phyloP scores from a whole-genome alignment of 1,284 basidiomycete species.

The Ganoderma leucocontextum region DNA sequence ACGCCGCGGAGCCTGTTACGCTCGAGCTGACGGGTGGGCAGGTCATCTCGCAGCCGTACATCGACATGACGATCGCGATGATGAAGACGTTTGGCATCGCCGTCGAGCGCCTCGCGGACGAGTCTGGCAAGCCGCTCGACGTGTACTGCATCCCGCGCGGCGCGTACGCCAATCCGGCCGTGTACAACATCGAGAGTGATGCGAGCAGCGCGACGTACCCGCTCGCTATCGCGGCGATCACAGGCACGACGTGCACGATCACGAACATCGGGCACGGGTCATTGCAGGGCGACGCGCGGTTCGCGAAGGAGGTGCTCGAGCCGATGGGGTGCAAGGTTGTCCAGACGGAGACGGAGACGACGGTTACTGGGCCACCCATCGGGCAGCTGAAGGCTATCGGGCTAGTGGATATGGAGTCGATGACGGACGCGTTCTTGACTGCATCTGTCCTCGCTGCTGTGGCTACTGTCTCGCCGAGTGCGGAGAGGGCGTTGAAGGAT shows the following conservation, averaged over 20 bases:
- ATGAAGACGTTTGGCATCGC: conserved; percentile 94
- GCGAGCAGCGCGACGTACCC: conserved; percentile 98
- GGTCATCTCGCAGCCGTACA: conserved; percentile 99
- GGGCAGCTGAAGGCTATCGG: conserved; percentile 87
- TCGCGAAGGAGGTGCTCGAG: conserved; percentile 92
- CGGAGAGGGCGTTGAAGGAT: conserved; percentile 44
- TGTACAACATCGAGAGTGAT: conserved; percentile 95
- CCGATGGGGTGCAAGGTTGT: conserved; percentile 94
- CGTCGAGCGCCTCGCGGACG: conserved; percentile 78
- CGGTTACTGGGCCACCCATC: conserved; percentile 89
- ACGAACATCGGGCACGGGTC: conserved; percentile 91
- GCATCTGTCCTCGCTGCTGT: conserved; percentile 93
- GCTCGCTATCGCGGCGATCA: conserved; percentile 95
- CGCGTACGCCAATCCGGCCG: conserved; percentile 79
- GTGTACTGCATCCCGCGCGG: conserved; percentile 91
- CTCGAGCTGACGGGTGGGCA: conserved; percentile 92
- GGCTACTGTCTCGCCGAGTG: conserved; percentile 61
- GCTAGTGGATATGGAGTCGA: conserved; percentile 97
- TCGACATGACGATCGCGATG: conserved; percentile 99
- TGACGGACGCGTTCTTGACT: conserved; percentile 99
- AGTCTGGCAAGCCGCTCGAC: conserved; percentile 73
- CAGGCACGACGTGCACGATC: conserved; percentile 94
- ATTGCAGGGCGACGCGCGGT: conserved; percentile 95
- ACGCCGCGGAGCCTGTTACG: conserved; percentile 83
- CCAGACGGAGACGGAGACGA: conserved; percentile 90